Evolutionary conservation across 768 basidiomycete species (phyloP).

Genomic region (Tephrocybe rancida): DNA sequence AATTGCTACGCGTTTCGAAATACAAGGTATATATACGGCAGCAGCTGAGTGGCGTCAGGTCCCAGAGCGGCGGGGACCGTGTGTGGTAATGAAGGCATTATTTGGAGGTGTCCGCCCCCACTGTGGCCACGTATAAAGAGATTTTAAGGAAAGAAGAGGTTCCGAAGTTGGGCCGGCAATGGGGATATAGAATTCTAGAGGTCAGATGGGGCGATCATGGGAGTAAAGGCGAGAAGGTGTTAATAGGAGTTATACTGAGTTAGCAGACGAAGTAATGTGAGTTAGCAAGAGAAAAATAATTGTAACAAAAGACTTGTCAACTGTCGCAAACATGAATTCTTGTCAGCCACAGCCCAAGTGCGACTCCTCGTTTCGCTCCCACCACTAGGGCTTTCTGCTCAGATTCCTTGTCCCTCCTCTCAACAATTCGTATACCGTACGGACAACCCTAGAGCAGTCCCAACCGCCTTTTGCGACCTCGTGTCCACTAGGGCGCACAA

Average conservation of each 20-base stretch:
- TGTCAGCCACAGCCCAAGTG: constrained; percentile 48
- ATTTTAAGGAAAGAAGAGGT: too few species aligned
- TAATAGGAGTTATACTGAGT: not conserved
- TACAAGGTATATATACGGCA: constrained; percentile 9
- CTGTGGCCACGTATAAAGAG: not conserved
- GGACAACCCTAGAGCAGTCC: constrained; percentile 13
- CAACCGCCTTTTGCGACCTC: constrained; percentile 23
- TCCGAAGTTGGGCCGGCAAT: too few species aligned
- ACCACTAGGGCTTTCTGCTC: constrained; percentile 50
- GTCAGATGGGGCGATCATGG: too few species aligned
- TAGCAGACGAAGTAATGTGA: constrained; percentile 1
- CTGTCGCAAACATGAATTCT: constrained; percentile 45
- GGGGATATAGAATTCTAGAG: too few species aligned
- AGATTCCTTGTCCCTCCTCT: constrained; percentile 25
- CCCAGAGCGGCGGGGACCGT: constrained; percentile 11
- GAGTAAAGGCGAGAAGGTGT: not conserved
- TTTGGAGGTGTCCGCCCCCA: not conserved
- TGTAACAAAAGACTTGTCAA: constrained; percentile 30
- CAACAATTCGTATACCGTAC: constrained; percentile 16
- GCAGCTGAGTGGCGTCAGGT: constrained; percentile 6
- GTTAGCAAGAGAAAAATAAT: constrained; percentile 14
- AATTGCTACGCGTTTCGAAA: constrained; percentile 15
- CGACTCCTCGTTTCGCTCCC: constrained; percentile 58
- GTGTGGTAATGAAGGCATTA: not conserved
- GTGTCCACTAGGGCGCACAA: constrained; percentile 25